These are phyloP conservation scores for Tubosaeta sp. DNA, from an alignment of 768 basidiomycete genomes.

Conservation along the genomic window DNA sequence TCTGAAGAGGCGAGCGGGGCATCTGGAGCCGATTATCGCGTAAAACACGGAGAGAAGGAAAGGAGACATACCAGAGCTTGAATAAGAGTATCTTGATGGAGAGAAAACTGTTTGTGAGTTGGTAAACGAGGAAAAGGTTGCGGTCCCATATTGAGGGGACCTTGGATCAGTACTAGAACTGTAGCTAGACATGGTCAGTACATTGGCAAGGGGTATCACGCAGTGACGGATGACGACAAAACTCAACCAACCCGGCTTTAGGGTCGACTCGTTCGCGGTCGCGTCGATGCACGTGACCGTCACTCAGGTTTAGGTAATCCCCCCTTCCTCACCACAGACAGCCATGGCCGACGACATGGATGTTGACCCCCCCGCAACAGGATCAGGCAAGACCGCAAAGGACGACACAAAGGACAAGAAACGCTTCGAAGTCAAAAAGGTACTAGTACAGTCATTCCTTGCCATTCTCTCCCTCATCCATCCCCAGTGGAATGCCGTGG, in stretches of 20 bases:
- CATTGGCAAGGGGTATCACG: conserved; percentile 21
- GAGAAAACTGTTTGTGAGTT: conserved; percentile 53
- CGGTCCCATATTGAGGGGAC: conserved; percentile 61
- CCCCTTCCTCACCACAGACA: background rate
- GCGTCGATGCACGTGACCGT: conserved; percentile 35
- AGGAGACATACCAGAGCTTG: conserved; percentile 46
- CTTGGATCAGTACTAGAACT: conserved; percentile 41
- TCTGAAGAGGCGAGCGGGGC: conserved; percentile 47
- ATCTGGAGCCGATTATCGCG: conserved; percentile 29
- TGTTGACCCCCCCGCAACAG: conserved; percentile 48
- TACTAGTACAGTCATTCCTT: conserved; percentile 28
- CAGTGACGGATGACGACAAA: conserved; percentile 14
- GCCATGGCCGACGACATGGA: conserved; percentile 65
- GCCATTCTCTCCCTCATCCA: conserved; percentile 1
- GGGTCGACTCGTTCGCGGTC: conserved; percentile 38
- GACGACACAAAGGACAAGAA: conserved; percentile 69
- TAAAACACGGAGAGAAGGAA: background rate
- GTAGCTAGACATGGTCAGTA: conserved; percentile 39
- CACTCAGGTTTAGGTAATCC: conserved; percentile 13
- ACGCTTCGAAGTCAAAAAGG: conserved; percentile 99
- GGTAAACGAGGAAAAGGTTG: conserved; percentile 50
- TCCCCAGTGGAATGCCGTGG: conserved; percentile 93
- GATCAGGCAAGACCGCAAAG: conserved; percentile 43
- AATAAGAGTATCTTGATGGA: conserved; percentile 57
- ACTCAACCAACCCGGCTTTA: conserved; percentile 31